Evolutionary conservation across 1,139 yeast species (phyloP), one percentile per base, ranked within the genome.

Genomic region (Diutina scorzettiae): DNA sequence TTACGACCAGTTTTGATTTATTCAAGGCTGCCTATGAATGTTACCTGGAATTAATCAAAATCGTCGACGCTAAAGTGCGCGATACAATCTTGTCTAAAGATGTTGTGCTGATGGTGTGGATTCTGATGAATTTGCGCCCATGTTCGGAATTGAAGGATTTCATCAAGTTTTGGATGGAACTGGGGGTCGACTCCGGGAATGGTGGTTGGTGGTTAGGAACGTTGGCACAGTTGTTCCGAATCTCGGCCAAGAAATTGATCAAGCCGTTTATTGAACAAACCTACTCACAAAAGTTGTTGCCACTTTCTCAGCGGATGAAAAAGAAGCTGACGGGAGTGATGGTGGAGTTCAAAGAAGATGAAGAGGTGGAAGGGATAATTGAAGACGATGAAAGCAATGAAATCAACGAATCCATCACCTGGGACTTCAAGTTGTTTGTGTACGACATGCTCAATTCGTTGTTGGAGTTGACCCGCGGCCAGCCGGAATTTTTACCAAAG

Each of bases 401-500:
- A 12, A 12, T 32, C 11, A 23, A n/a, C 6, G 39, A 81, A 48
- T 83, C 83, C 2, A 69, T 81, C 9, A 67, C 73, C 37, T 82
- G 89, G 89, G 76, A 74, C 46, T 81, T 86, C 47, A 72, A 81
- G 44, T 61, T 71, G 24, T 69, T 76, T 44, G 76, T 89, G 1
- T 64, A 83, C 44, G 74, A 70, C 32, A 61, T 84, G 46, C 56
- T 89, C 42, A 71, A 70, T 34, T 66, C 69, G 37, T 60, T 83
- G 34, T 58, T 84, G 16, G 47, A 51, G 0, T 60, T 64, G 43
- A 66, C 80, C 2, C 55, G 58, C 17, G 58, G 62, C 18, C 69
- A 70, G 44, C 55, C 64, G 0, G 58, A 59, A 24, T 51, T 78
- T 9, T 59, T 66, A 17, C 59, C 61, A 1, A 65, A 55, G 31